These are phyloP conservation scores for Tritrichomonas musculus DNA, from an alignment of 208 protist species.

Conservation along the genomic window DNA sequence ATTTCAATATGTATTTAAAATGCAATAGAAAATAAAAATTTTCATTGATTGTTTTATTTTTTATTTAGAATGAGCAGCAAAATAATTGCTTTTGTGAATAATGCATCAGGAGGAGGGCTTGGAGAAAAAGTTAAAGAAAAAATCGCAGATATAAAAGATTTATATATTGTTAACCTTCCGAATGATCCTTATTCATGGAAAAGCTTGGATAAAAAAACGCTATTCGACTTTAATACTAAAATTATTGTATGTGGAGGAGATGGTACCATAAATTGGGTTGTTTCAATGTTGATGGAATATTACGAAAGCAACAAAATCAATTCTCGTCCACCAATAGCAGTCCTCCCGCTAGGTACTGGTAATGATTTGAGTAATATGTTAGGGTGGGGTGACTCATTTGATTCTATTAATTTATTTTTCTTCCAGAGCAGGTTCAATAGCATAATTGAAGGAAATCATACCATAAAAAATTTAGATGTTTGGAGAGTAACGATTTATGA, in stretches of 20 bases:
- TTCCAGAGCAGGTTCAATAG: background rate
- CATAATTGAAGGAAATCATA: background rate
- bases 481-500: background rate
- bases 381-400: background rate
- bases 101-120: background rate
- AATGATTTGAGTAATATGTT: background rate
- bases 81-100: background rate
- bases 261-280: conserved; percentile 3
- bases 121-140: background rate
- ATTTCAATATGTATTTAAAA: too few relatives aligned
- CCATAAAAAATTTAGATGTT: background rate
- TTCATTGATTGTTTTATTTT: too few relatives aligned
- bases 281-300: background rate
- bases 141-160: background rate
- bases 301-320: background rate
- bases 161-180: background rate
- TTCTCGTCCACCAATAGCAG: background rate
- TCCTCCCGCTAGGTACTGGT: background rate
- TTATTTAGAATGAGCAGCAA: background rate
- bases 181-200: background rate
- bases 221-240: background rate
- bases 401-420: background rate
- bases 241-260: background rate
- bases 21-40: too few relatives aligned
- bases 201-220: background rate